phyloP scores from a whole-genome alignment of 108 stramenopile species.

The Cyclotella sp. region DNA sequence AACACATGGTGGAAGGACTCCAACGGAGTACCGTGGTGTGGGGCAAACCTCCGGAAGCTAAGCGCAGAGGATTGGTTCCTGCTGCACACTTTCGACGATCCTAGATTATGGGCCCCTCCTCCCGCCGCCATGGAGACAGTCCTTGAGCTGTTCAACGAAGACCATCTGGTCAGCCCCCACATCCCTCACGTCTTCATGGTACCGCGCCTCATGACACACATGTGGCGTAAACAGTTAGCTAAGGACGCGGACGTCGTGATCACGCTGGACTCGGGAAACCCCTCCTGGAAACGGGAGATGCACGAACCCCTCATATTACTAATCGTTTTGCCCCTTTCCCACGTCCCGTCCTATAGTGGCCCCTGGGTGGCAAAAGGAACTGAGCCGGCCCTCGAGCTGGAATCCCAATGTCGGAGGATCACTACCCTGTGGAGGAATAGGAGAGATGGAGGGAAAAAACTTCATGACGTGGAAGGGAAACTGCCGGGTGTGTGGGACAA shows the following conservation, averaged over 20 bases:
- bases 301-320: conserved; percentile 22
- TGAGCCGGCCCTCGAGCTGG: conserved; percentile 10
- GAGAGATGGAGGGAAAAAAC: conserved; percentile 47
- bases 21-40: background rate
- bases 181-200: conserved; percentile 8
- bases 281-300: conserved; percentile 8
- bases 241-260: conserved; percentile 32
- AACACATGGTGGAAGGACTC: background rate
- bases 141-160: conserved; percentile 15
- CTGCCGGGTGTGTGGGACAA: conserved; percentile 45
- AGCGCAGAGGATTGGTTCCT: conserved; percentile 10
- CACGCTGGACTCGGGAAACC: background rate
- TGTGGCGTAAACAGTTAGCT: conserved; percentile 1
- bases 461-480: conserved; percentile 35
- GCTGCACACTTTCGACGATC: background rate
- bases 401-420: conserved; percentile 15
- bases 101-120: conserved; percentile 18
- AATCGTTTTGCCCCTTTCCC: conserved; percentile 52
- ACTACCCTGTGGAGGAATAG: background rate
- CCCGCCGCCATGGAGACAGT: conserved; percentile 10
- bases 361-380: conserved; percentile 1
- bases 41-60: background rate
- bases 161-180: background rate
- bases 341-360: conserved; percentile 33
- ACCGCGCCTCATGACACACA: background rate